Percentiles rank a stretch among this genome's conserved stretches.
Conservation (phyloP, 768 basidiomycete genomes). For the Lactarius hatsudake region DNA sequence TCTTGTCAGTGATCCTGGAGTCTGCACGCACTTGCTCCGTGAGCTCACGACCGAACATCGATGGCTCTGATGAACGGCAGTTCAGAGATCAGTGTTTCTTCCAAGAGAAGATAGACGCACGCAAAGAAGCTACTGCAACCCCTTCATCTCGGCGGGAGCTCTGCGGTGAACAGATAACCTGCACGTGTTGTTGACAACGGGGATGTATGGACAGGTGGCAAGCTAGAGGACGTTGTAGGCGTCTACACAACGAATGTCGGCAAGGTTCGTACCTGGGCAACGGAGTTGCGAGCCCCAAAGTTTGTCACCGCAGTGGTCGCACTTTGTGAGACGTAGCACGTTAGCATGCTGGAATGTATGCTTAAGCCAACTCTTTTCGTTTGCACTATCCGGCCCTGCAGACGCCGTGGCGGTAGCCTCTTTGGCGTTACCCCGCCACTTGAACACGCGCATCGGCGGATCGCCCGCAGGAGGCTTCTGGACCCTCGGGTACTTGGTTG, state of each 20-base stretch:
- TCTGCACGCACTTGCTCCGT: conserved; percentile 79
- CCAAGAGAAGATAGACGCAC: conserved; percentile 10
- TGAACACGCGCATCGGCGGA: conserved; percentile 41
- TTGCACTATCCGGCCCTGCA: conserved; percentile 29
- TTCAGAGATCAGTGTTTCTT: conserved; percentile 22
- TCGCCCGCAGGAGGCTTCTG: conserved; percentile 40
- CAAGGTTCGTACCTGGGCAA: conserved; percentile 67
- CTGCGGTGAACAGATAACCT: conserved; percentile 16
- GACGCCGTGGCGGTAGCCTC: conserved; percentile 54
- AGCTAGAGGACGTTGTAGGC: conserved; percentile 3
- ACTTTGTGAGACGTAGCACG: conserved; percentile 83
- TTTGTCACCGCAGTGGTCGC: conserved; percentile 96
- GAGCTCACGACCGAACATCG: conserved; percentile 92
- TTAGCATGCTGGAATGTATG: conserved; percentile 91
- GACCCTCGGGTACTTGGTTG: conserved; percentile 42
- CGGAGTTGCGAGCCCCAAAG: conserved; percentile 97
- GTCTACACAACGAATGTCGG: not conserved
- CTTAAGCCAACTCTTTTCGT: conserved; percentile 39
- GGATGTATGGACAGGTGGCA: conserved; percentile 27
- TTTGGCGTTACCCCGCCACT: conserved; percentile 61
- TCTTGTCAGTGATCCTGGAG: conserved; percentile 52
- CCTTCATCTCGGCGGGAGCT: conserved; percentile 22
- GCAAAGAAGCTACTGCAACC: not conserved
- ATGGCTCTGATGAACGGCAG: conserved; percentile 53
- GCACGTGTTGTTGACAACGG: conserved; percentile 25